Evolutionary conservation across 768 basidiomycete species (phyloP), one percentile per base, ranked within the genome.

Genomic region (Guyanaporus albipodus): DNA sequence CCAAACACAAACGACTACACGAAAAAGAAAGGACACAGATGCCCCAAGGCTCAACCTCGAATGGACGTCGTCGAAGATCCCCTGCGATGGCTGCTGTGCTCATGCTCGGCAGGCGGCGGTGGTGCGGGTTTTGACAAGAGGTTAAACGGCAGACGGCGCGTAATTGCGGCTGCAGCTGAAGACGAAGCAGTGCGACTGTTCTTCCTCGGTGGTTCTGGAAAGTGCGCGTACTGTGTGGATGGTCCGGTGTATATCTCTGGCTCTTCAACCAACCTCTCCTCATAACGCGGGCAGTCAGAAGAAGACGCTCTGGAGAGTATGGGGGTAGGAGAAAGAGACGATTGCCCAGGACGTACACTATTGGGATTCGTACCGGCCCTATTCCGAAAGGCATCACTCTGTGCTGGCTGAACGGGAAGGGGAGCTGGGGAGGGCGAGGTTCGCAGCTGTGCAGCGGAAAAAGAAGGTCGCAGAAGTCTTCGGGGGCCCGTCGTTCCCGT

Each of bases 391-490:
- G 61, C 47, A 40, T 72, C 76, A 55, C 74, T 75, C 27, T 73
- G 73, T 24, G 67, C 70, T 17, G 53, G 65, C 52, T 55, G 67
- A 62, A 58, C 39, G 37, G 68, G 60, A 49, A 63, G 48, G 35
- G 66, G 53, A 56, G 63, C 53, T 26, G 69, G 46, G 36, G 70
- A 70, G n/a, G 75, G 68, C 9, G 69, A 67, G 14, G 73, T 78
- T 47, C 87, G 76, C 32, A 90, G 69, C 56, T 90, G 87, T 11
- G 85, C 84, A 42, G 87, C 87, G 60, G 87, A 90, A 54, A 79
- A 75, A 18, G 87, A 90, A 14, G 87, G 83, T 42, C 87, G 76
- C 47, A 90, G 60, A 42, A 67, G 63, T 53, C 72, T 74, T 57
- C 84, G 73, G 23, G 83, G 80, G 17, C 79, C 81, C 43, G 76